Evolutionary conservation across 805 yeast genomes (phyloP).

Genomic region (Ogataea kodamae): DNA sequence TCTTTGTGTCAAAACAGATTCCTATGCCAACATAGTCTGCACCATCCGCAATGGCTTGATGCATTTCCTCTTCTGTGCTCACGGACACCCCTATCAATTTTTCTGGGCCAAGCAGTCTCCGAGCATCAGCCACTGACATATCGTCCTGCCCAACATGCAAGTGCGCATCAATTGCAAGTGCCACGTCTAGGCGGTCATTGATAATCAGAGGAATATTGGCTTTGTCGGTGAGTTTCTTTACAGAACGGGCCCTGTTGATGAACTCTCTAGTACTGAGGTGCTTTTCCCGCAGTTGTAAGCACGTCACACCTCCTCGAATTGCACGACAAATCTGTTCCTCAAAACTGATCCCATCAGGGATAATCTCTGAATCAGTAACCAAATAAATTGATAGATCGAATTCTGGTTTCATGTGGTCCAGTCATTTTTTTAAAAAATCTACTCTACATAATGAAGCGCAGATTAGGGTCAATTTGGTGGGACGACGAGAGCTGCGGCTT

Average conservation of each 20-base stretch:
- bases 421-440: no score
- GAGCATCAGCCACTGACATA: conserved; percentile 57
- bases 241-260: conserved; percentile 53
- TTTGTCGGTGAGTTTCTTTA: conserved; percentile 58
- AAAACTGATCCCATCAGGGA: conserved; percentile 57
- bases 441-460: conserved; percentile 35
- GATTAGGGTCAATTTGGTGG: conserved; percentile 69
- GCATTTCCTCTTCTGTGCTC: conserved; percentile 53
- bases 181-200: conserved; percentile 85
- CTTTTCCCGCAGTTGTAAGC: conserved; percentile 84
- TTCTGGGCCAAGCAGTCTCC: conserved; percentile 64
- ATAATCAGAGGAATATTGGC: conserved; percentile 73
- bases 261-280: conserved; percentile 63
- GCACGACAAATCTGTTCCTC: conserved; percentile 61
- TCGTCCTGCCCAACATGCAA: conserved; percentile 93
- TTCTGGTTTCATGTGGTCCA: no score
- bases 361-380: conserved; percentile 76
- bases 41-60: conserved; percentile 44
- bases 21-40: conserved; percentile 85
- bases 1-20: conserved; percentile 67
- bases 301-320: conserved; percentile 67
- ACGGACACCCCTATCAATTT: conserved; percentile 82
- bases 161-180: conserved; percentile 83
- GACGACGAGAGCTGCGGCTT: conserved; percentile 80
- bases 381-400: conserved; percentile 64